Percentiles rank a stretch among this genome's conserved stretches.
Conservation (phyloP, 768 basidiomycete species). For the Postia placenta region DNA sequence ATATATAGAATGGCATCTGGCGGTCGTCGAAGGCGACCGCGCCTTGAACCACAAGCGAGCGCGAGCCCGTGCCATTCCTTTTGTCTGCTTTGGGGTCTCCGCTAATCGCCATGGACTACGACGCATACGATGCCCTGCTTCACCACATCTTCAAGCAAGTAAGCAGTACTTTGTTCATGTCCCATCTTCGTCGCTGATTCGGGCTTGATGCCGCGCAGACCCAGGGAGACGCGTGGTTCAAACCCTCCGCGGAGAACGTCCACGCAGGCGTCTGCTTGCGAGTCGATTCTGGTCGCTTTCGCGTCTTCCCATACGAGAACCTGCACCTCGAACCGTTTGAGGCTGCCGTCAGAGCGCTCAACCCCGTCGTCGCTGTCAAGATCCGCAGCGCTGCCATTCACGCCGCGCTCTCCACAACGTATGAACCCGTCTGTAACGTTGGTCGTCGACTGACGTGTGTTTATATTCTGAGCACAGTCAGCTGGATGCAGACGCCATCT, state of each 20-base stretch:
- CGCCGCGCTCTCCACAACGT: conserved; percentile 69
- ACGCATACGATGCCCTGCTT: conserved; percentile 72
- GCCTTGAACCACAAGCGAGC: too few species aligned
- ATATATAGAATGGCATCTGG: too few species aligned
- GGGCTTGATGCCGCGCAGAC: conserved; percentile 42
- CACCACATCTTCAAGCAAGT: conserved; percentile 78
- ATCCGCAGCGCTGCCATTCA: conserved; percentile 75
- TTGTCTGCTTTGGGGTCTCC: too few species aligned
- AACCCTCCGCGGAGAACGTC: conserved; percentile 76
- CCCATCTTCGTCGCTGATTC: conserved; percentile 10
- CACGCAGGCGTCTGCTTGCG: conserved; percentile 75
- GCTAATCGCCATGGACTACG: conserved; percentile 75
- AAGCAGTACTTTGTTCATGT: conserved; percentile 15
- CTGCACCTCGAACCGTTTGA: conserved; percentile 77
- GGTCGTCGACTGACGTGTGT: neutral
- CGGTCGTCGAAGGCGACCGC: too few species aligned
- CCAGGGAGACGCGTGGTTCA: conserved; percentile 82
- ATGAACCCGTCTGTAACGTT: conserved; percentile 20
- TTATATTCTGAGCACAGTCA: too few species aligned
- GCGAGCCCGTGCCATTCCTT: too few species aligned
- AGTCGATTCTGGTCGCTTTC: conserved; percentile 60
- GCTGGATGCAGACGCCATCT: conserved; percentile 57
- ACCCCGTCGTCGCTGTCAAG: conserved; percentile 83
- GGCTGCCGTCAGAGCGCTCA: conserved; percentile 65
- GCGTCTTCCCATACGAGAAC: conserved; percentile 85